Base-by-base conservation (phyloP, 2,329 filamentous ascomycete species). In the Colletotrichum tofieldiae region DNA sequence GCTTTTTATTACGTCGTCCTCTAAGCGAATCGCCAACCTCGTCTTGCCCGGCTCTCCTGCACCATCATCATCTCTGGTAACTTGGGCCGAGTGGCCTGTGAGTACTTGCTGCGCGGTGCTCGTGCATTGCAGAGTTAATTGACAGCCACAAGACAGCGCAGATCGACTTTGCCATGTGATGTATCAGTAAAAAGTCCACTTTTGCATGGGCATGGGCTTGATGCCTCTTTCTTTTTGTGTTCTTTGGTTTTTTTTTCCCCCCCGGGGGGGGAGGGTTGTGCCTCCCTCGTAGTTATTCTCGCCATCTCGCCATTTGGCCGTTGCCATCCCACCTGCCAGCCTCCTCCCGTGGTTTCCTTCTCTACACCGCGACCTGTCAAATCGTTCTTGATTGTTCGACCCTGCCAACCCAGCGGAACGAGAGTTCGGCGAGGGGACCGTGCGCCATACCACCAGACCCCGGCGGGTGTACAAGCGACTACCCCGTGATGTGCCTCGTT, bases 341-440 rank as follows among this genome's bases (percentile, higher is more conserved):
- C 41, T 56, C 39, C 52, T 47, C 11, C 49, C 43, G 5, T 39
- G 43, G 37, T 18, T 37, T 58, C 29, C 41, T 41, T 56, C 55
- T 43, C 61, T 49, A 39, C 29, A 32, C 55, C 35, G 47, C 47
- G 20, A 54, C 64, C 65, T 52, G 68, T 55, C 55, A 60, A 37
- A 43, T 62, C 55, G n/a, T 52, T 62, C 49, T 49, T 62, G 63
- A 51, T 58, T 61, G 45, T 14, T 68, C 29, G 43, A 51, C 51
- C 58, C 52, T 69, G 65, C 49, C 69, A 69, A 69, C 59, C 70
- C 39, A 23, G 65, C 51, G 23, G 26, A 20, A 47, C 7, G 45
- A 64, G 39, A 69, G 37, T 59, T 72, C 56, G 58, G 69, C 52
- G 29, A 64, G 54, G 54, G 65, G 47, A 20, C 69, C 69, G 65